Percentiles rank a stretch among this genome's conserved stretches.
These are phyloP conservation scores for Terfezia claveryi DNA, from an alignment of 495 filamentous ascomycete genomes.

Conservation along the genomic window DNA sequence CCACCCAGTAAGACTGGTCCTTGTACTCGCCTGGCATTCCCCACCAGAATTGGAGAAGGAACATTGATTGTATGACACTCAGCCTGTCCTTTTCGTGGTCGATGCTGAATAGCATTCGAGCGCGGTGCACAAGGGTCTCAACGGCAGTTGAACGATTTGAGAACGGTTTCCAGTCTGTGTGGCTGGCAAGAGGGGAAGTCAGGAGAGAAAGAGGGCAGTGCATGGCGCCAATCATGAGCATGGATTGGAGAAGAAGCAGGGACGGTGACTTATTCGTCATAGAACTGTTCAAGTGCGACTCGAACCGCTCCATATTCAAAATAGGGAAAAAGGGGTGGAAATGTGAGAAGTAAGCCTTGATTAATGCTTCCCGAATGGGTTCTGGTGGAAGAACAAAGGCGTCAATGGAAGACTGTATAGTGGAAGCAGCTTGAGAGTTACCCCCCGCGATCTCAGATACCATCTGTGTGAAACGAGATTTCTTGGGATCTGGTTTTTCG, in stretches of 20 bases:
- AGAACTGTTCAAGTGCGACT: slow-evolving; percentile 1
- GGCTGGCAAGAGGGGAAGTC: neutral
- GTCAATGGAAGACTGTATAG: neutral
- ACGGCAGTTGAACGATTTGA: neutral
- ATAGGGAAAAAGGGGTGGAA: slow-evolving; percentile 6
- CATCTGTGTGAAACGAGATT: neutral
- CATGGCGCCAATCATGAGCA: slow-evolving; percentile 6
- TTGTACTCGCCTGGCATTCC: slow-evolving; percentile 4
- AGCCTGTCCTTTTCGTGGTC: slow-evolving; percentile 8
- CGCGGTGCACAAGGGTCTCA: slow-evolving; percentile 4
- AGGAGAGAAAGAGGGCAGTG: slow-evolving; percentile 8
- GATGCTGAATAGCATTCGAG: slow-evolving; percentile 4
- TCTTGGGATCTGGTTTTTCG: neutral
- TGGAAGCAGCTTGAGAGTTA: neutral
- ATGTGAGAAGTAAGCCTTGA: slow-evolving; percentile 4
- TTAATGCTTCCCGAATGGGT: slow-evolving; percentile 5
- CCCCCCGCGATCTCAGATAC: neutral
- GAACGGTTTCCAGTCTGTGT: neutral
- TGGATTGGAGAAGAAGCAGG: slow-evolving; percentile 6
- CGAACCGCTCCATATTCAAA: slow-evolving; percentile 1
- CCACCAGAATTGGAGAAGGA: slow-evolving; percentile 10
- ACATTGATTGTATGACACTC: slow-evolving; percentile 6
- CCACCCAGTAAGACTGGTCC: slow-evolving; percentile 8
- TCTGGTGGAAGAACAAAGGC: slow-evolving; percentile 5
- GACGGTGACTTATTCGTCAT: neutral